Percentiles rank a stretch among this genome's conserved stretches.
These are phyloP conservation scores for Fonsecaea nubica DNA, from an alignment of 2,329 filamentous ascomycete genomes.

Conservation along the genomic window DNA sequence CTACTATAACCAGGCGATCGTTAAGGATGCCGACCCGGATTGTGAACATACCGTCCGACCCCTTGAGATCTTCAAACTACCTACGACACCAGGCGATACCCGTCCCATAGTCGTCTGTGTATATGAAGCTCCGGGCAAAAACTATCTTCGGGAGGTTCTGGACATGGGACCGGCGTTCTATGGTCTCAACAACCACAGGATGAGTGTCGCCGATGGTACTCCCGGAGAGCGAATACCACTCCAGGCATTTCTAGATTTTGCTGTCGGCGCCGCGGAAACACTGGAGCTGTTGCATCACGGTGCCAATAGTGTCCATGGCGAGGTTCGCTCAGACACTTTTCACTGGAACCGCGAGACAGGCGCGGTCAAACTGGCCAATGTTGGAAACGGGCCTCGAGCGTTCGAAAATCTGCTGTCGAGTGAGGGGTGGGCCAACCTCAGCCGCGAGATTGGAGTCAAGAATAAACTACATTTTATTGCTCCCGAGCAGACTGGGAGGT, in stretches of 20 bases:
- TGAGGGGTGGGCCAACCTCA: constrained; percentile 83
- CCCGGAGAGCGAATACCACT: constrained; percentile 70
- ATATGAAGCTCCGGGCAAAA: constrained; percentile 77
- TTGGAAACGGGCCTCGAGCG: constrained; percentile 83
- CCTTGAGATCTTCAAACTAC: constrained; percentile 77
- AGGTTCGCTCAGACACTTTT: constrained; percentile 88
- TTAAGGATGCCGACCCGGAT: constrained; percentile 72
- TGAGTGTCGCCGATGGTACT: constrained; percentile 48
- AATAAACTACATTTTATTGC: constrained; percentile 91
- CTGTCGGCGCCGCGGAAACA: constrained; percentile 84
- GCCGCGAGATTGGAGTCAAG: constrained; percentile 82
- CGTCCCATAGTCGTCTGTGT: constrained; percentile 77
- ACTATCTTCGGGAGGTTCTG: constrained; percentile 73
- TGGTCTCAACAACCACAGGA: constrained; percentile 57
- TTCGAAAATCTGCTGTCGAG: constrained; percentile 89
- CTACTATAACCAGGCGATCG: constrained; percentile 77
- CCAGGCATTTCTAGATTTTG: constrained; percentile 83
- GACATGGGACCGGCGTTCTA: constrained; percentile 77
- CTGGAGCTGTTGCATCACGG: constrained; percentile 90
- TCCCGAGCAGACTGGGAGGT: constrained; percentile 90
- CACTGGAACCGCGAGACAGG: constrained; percentile 77
- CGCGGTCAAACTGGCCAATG: constrained; percentile 78
- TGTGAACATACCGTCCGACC: constrained; percentile 80
- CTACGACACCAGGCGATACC: constrained; percentile 71
- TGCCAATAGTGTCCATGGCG: constrained; percentile 84